Evolutionary conservation across 2,329 filamentous ascomycete species (phyloP), one percentile per base, ranked within the genome.

Genomic region (Penicillium sp.): DNA sequence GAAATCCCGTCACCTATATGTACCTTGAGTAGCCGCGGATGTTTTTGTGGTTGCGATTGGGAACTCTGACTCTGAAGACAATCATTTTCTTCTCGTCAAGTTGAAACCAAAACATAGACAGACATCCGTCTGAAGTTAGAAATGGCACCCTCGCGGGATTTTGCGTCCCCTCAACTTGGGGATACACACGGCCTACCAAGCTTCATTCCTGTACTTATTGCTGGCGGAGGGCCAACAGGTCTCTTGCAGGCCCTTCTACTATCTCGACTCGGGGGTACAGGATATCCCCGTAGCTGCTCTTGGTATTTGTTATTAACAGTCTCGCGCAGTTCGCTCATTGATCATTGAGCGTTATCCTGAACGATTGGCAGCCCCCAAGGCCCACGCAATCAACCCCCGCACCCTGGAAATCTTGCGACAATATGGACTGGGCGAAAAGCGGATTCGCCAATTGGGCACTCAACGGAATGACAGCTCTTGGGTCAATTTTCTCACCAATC

Each of bases 401-500:
- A 60, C 63, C 8, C 39, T 66, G 38, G 63, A 66, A 40, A 60
- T 65, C 22, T 54, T 60, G 24, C 59, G 61, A 22, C 63, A 65
- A 50, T 57, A 54, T 44, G 42, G 50, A 11, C 49, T 65, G 14
- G 62, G 62, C 5, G 54, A 61, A 48, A 44, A 48, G 18, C 42
- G 46, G 6, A 16, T 72, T 13, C 59, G 69, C 16, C 57, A 54
- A 7, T 32, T 72, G n/a, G 72, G 72, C 6, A 69, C 67, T 1
- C 55, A 62, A 10, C 62, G 70, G 44, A 55, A 61, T 21, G 72
- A 75, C 62, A 69, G 68, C 3, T 68, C 60, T 36, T 73, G 66
- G 65, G 72, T 74, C 22, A 72, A 72, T 48, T 75, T 75, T 48
- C 53, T 73, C 11, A 72, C 70, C 1, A 71, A 67, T 46, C 58